Conservation (phyloP, 1,284 basidiomycete genomes). For the Chalciporus sp. region DNA sequence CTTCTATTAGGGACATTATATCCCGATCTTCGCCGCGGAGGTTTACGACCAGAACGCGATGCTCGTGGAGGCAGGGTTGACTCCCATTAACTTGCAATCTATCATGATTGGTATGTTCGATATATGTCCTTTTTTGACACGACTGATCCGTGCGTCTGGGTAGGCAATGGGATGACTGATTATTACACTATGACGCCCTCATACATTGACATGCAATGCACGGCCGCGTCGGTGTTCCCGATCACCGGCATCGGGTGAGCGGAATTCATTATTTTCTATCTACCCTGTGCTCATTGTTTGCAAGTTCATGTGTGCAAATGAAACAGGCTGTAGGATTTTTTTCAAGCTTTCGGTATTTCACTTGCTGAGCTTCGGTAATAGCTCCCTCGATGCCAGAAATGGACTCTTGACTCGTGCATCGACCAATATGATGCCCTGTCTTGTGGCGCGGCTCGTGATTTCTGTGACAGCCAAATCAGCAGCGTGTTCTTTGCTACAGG, state of each 20-base stretch:
- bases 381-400: constrained; percentile 52
- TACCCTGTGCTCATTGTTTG: constrained; percentile 26
- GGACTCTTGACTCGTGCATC: constrained; percentile 48
- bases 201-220: constrained; percentile 55
- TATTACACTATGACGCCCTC: constrained; percentile 42
- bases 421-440: constrained; percentile 52
- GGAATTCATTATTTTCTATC: background rate
- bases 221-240: constrained; percentile 47
- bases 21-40: constrained; percentile 81
- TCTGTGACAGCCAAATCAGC: constrained; percentile 44
- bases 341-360: background rate
- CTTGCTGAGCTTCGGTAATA: constrained; percentile 19
- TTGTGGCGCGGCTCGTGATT: constrained; percentile 51
- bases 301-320: constrained; percentile 48
- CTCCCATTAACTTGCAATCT: constrained; percentile 78
- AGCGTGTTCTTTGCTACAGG: constrained; percentile 39
- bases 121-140: background rate
- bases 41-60: constrained; percentile 78
- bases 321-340: constrained; percentile 44
- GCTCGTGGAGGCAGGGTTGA: constrained; percentile 59
- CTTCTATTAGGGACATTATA: constrained; percentile 67
- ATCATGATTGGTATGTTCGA: constrained; percentile 75
- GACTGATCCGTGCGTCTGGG: background rate
- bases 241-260: constrained; percentile 28
- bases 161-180: constrained; percentile 63